A percentile compares a stretch with the other conserved stretches of the same genome.
phyloP scores from a whole-genome alignment of 1,139 yeast genomes.

The Nadsonia commutata region DNA sequence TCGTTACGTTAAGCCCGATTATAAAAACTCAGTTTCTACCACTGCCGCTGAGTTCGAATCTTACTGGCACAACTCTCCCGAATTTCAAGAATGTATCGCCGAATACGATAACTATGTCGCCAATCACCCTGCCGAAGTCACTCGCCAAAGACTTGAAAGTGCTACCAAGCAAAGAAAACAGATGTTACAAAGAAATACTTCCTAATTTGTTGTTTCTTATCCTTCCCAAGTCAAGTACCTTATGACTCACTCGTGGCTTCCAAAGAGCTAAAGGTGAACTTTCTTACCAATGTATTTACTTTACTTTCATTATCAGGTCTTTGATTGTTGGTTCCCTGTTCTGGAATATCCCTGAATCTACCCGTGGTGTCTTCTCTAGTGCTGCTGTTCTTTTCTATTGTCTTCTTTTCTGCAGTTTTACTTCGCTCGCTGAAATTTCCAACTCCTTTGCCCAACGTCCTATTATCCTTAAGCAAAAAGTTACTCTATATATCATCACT shows the following conservation, averaged over 20 bases:
- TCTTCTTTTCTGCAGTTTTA: conserved; percentile 27
- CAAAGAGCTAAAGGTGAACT: conserved; percentile 41
- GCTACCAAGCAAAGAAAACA: conserved; percentile 32
- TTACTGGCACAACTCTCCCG: conserved; percentile 38
- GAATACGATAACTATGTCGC: conserved; percentile 31
- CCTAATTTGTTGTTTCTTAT: conserved; percentile 24
- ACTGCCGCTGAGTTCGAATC: conserved; percentile 40
- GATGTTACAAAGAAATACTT: conserved; percentile 28
- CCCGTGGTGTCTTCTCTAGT: conserved; percentile 38
- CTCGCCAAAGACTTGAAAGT: conserved; percentile 26
- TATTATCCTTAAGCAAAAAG: conserved; percentile 32
- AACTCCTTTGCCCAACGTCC: conserved; percentile 26
- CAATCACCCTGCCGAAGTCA: conserved; percentile 26
- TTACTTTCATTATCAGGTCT: conserved; percentile 32
- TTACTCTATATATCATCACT: conserved; percentile 31
- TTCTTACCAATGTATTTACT: conserved; percentile 25
- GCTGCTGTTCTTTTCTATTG: conserved; percentile 32
- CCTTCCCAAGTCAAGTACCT: conserved; percentile 23
- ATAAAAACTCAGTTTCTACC: conserved; percentile 35
- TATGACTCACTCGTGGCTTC: conserved; percentile 31
- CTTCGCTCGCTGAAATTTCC: conserved; percentile 29
- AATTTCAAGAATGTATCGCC: conserved; percentile 23
- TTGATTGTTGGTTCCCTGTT: conserved; percentile 41
- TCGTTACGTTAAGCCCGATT: conserved; percentile 30
- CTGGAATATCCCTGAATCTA: conserved; percentile 31